phyloP scores from a whole-genome alignment of 2,329 filamentous ascomycete species.

The Immersiporthe knoxdaviesiana region DNA sequence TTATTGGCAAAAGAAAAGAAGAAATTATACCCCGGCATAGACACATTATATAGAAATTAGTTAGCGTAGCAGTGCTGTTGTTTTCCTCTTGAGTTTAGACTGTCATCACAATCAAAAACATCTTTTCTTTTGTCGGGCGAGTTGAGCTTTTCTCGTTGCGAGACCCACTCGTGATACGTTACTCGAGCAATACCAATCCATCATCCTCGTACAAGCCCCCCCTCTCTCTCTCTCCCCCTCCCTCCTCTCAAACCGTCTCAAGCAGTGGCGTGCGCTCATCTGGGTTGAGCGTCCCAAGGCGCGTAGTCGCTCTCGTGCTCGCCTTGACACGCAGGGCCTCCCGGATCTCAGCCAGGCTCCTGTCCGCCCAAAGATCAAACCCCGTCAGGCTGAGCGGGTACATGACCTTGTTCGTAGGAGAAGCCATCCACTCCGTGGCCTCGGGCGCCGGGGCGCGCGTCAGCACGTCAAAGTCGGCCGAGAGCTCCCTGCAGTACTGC shows the following conservation, averaged over 20 bases:
- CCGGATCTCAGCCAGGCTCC: constrained; percentile 11
- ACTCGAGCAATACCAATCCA: not conserved
- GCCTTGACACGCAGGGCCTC: constrained; percentile 14
- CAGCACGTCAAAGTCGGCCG: constrained; percentile 14
- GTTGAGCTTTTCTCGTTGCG: not conserved
- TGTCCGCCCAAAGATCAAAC: constrained; percentile 3
- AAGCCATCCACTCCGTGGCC: not conserved
- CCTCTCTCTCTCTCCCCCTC: not conserved
- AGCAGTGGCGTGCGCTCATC: not conserved
- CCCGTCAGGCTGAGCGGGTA: constrained; percentile 10
- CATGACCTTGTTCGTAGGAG: constrained; percentile 1
- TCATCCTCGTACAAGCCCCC: not conserved
- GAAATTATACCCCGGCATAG: constrained; percentile 28
- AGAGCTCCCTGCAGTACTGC: constrained; percentile 6
- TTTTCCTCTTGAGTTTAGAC: not conserved
- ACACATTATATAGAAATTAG: constrained; percentile 24
- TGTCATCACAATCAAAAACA: constrained; percentile 13
- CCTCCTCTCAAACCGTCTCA: not conserved
- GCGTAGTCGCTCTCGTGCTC: constrained; percentile 2
- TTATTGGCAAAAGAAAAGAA: not conserved
- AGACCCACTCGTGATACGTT: not conserved
- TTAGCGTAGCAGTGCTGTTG: not conserved
- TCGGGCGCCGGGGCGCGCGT: constrained; percentile 9
- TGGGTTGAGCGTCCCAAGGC: not conserved
- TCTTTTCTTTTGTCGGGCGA: constrained; percentile 19